Evolutionary conservation across 2,329 filamentous ascomycete genomes (phyloP), one percentile per base, ranked within the genome.

Genomic region (Corynespora cassiicola): DNA sequence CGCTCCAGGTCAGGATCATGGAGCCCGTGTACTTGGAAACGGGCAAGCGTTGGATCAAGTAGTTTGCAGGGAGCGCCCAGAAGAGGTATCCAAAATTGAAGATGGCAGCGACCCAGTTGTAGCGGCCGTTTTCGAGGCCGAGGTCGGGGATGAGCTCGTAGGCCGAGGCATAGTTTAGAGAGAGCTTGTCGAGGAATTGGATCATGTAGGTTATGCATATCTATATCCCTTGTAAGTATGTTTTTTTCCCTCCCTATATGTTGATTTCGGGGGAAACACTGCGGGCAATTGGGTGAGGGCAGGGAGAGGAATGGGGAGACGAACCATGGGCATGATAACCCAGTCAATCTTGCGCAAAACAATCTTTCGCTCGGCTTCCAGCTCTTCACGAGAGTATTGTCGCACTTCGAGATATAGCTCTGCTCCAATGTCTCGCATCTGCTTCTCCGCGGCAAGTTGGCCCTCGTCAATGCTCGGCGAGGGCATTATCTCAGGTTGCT

Each of bases 281-380:
- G n/a, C n/a, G n/a, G n/a, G n/a, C n/a, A n/a, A n/a, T n/a, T n/a
- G n/a, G n/a, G n/a, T 18, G 8, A 25, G 26, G 11, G 18, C 19
- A 16, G 14, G n/a, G 7, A 5, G 29, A 4, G 15, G 8, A 2
- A n/a, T 12, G 8, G 16, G 14, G 11, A 15, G 24, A 39, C 16
- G 3, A 51, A 74, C 71, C 51, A 75, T 72, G 6, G 73, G 73
- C 65, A 76, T 68, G 23, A 76, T 71, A 9, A 74, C 65, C 64
- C 66, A 70, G 41, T 76, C 73, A 12, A 76, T 64, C 46, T 75
- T 72, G 31, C 63, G 59, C 18, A 72, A 47, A 4, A 76, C 73
- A 11, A 65, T 46, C 11, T 64, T 65, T 4, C 71, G 61, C 44
- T 76, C 72, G 1, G 53, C 58, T 34, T 73, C 70, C 8, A 77